Conservation (phyloP, 2,329 filamentous ascomycete genomes). For the Ceratocystis destructans region DNA sequence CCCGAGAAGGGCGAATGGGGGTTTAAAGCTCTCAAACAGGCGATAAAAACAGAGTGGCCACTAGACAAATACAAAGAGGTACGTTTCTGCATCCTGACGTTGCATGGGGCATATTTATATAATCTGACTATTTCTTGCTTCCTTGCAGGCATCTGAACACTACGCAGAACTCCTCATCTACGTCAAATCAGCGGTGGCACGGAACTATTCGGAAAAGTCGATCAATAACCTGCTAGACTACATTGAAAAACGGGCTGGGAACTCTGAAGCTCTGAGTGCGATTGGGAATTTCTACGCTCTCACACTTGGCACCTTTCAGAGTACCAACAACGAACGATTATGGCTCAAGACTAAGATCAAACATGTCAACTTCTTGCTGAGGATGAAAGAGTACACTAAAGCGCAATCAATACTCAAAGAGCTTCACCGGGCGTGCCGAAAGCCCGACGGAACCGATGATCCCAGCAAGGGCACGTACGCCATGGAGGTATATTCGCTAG, state of each 20-base stretch:
- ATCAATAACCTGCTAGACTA: constrained; percentile 99
- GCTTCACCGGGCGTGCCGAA: constrained; percentile 78
- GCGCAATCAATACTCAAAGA: constrained; percentile 75
- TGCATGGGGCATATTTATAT: neutral
- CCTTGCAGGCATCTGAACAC: constrained; percentile 70
- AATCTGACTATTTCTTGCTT: neutral
- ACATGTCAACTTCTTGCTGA: constrained; percentile 77
- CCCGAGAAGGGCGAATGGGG: constrained; percentile 95
- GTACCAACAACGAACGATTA: constrained; percentile 89
- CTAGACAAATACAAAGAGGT: constrained; percentile 79
- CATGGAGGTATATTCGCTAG: constrained; percentile 86
- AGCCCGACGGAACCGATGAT: constrained; percentile 75
- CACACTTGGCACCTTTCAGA: constrained; percentile 89
- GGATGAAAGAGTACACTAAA: constrained; percentile 73
- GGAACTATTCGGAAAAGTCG: constrained; percentile 97
- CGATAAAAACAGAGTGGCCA: constrained; percentile 92
- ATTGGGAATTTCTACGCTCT: constrained; percentile 94
- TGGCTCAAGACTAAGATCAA: constrained; percentile 99
- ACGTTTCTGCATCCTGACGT: neutral
- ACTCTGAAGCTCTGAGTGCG: constrained; percentile 54
- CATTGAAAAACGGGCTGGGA: constrained; percentile 77
- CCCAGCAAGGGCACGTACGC: constrained; percentile 93
- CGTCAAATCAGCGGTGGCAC: constrained; percentile 88
- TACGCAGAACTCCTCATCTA: constrained; percentile 93
- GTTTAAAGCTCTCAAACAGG: constrained; percentile 95